Base-by-base conservation (phyloP, 345 rosid genomes). In the Raphanus sativus region DNA sequence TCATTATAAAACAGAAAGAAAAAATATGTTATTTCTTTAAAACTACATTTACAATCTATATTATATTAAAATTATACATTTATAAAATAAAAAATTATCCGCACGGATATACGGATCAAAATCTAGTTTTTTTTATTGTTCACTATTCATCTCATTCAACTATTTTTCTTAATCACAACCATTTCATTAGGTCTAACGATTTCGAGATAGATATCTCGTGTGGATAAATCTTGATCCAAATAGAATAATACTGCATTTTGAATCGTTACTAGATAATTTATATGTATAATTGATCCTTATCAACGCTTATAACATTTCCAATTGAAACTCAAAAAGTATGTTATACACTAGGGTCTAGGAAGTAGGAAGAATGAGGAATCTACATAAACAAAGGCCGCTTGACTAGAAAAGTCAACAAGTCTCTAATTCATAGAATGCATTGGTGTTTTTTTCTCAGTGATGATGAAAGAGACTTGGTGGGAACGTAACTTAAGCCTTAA, bases 401-500 rank as follows among this genome's bases (percentile, higher is more conserved):
- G 65, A 77, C 65, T 70, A 8, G 65, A 63, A 69, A 50, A 62
- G 4, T 69, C 42, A 34, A 40, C 15, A 7, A 69, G 52, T 69
- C 70, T 70, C 59, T 7, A 54, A 54, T 36, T 42, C 15, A 38
- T 54, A 10, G 5, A 34, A 52, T 16, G 62, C 32, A 25, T 11
- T 5, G n/a, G 29, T 26, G 10, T 5, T 21, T 36, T 17, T 36
- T 17, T 63, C 67, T 63, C 45, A 17, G 15, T 11, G 71, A 45
- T 67, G 55, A 17, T 25, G 0, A 11, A 28, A 2, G 6, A 2
- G 4, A 16, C 59, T 38, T 28, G 4, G 71, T 70, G 48, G 81
- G 67, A 42, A n/a, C 71, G 50, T 70, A 70, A 66, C 74, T 60
- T 73, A 74, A 62, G 52, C 77, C 34, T 68, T 52, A 38, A 72